Evolutionary conservation across 345 rosid genomes (phyloP).

Genomic region (Citrus australasica): DNA sequence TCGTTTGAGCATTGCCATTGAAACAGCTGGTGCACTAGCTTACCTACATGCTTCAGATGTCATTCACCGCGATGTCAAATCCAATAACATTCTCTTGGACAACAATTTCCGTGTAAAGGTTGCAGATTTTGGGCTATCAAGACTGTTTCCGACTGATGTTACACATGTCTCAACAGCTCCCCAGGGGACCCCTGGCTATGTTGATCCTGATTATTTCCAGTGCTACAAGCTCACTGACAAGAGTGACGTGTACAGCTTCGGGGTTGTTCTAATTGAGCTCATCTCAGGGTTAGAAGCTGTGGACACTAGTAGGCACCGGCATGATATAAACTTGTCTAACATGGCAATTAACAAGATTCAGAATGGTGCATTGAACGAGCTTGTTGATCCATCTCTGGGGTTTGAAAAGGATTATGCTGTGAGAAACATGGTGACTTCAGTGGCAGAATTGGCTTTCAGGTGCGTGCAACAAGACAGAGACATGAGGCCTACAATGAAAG

Average conservation of each 20-base stretch:
- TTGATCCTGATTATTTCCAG: constrained; percentile 81
- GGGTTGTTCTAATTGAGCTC: constrained; percentile 76
- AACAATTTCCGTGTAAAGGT: constrained; percentile 61
- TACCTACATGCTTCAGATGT: constrained; percentile 64
- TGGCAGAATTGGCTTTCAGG: constrained; percentile 69
- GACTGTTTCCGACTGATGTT: constrained; percentile 66
- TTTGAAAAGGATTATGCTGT: constrained; percentile 43
- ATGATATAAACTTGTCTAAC: constrained; percentile 67
- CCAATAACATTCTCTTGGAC: constrained; percentile 81
- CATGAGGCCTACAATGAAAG: constrained; percentile 73
- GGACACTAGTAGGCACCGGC: constrained; percentile 57
- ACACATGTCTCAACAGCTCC: constrained; percentile 93
- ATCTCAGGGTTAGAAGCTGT: constrained; percentile 68
- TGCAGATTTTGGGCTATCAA: constrained; percentile 91
- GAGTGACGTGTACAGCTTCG: constrained; percentile 92
- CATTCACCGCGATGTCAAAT: constrained; percentile 87
- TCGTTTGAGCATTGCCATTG: constrained; percentile 71
- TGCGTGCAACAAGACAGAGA: constrained; percentile 82
- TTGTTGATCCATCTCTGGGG: constrained; percentile 66
- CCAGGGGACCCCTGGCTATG: constrained; percentile 94
- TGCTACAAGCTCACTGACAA: constrained; percentile 78
- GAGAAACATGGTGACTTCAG: constrained; percentile 37
- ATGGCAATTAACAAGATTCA: constrained; percentile 77
- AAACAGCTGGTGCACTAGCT: constrained; percentile 68
- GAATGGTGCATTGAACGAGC: constrained; percentile 55